Percentiles rank a stretch among this genome's conserved stretches.
Conservation (phyloP, 75 land plant genomes). For the Gnetum montanum region DNA sequence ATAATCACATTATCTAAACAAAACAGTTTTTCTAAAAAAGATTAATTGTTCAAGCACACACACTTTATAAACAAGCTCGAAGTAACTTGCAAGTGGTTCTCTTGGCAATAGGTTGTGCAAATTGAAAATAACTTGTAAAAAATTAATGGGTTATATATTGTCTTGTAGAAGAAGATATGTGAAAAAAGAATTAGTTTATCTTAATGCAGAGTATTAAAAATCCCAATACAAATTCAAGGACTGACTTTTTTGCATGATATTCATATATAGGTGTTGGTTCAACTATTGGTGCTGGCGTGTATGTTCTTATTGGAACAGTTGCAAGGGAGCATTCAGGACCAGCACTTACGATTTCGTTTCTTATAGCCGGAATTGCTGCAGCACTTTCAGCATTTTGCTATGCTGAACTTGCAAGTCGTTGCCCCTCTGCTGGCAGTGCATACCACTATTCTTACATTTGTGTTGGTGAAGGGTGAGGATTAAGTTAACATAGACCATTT, state of each 20-base stretch:
- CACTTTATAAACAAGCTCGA: no score
- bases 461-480: conserved; percentile 88
- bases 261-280: conserved; percentile 83
- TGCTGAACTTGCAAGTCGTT: conserved; percentile 96
- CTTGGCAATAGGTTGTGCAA: not conserved
- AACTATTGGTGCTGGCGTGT: conserved; percentile 96
- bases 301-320: conserved; percentile 94
- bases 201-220: not conserved
- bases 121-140: no score
- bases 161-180: not conserved
- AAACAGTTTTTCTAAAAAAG: no score
- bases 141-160: no score
- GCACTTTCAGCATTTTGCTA: conserved; percentile 97
- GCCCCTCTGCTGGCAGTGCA: conserved; percentile 99
- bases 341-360: conserved; percentile 74
- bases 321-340: conserved; percentile 94
- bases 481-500: not conserved
- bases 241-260: not conserved
- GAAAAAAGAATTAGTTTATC: not conserved
- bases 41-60: no score
- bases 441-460: conserved; percentile 96
- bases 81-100: no score
- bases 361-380: conserved; percentile 94
- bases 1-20: no score
- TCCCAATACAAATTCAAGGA: not conserved